Base-by-base conservation (phyloP, 805 yeast species). In the Blastobotrys chiropterorum region DNA sequence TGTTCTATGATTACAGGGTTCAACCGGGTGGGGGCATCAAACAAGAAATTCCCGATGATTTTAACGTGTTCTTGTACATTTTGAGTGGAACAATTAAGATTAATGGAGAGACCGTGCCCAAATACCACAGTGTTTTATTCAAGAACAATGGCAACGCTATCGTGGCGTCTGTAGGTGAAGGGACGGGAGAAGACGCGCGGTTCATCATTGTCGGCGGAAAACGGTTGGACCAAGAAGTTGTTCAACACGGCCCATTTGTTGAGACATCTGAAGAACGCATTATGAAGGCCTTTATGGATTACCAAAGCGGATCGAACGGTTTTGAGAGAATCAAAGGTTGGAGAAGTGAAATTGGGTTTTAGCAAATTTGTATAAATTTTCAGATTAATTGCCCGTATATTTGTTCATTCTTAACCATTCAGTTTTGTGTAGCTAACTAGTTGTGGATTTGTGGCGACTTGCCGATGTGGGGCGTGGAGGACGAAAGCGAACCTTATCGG, bases 211-310 rank as follows among this genome's bases (percentile, higher is more conserved):
- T 88, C 56, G 94, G 89, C 31, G 96, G 96, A 52, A 69, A 85
- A 64, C 77, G 78, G 17, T 70, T 87, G 52, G 78, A 86, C 59
- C 96, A 89, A 71, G 79, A 81, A 15, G 75, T 85, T 51, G 85
- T 87, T 30, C 96, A 90, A 64, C 85, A 89, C 64, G 97, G 97
- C 15, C 97, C 97, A 13, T 90, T 90, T 64, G 97, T 90, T 15
- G 92, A 86, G 55, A 79, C 86, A 5, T 71, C 84, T 20, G 74
- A 75, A 50, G 85, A 81, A 49, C 80, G 79, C 56, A 83, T 90
- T 54, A 75, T 80, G 57, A 68, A 84, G 59, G 94, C 88, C 0
- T 82, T 86, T 61, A 61, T 70, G 67, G 90, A 86, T 64, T 90
- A 85, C 65, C 92, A 85, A 67, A 65, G 69, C 48, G 62, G 62